phyloP scores from a whole-genome alignment of 2,329 filamentous ascomycete species.

The Trichophyton benhamiae region DNA sequence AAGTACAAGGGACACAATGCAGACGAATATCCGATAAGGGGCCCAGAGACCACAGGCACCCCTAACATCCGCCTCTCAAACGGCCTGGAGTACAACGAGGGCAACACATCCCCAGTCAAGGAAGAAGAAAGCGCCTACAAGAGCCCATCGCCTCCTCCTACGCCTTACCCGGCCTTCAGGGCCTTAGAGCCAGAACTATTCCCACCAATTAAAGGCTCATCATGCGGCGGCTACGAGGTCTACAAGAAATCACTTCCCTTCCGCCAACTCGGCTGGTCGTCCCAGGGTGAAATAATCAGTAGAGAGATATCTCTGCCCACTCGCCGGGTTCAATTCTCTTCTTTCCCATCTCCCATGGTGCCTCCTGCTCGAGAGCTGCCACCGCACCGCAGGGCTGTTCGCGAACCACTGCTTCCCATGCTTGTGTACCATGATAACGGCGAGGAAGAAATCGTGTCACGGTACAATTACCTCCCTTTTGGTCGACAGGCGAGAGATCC shows the following conservation, averaged over 20 bases:
- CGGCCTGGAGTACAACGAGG: background rate
- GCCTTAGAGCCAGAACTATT: background rate
- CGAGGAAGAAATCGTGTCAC: background rate
- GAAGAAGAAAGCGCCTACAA: background rate
- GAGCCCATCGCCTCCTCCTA: background rate
- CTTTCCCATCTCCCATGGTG: background rate
- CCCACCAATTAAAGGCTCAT: background rate
- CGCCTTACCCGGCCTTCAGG: background rate
- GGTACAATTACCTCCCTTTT: background rate
- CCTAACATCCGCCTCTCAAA: background rate
- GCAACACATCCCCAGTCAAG: background rate
- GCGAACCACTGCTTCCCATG: background rate
- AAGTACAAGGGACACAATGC: background rate
- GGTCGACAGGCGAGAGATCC: background rate
- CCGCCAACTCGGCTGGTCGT: background rate
- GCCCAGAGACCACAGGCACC: background rate
- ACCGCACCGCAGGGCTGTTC: background rate
- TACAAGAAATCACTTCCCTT: conserved; percentile 6
- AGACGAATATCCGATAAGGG: background rate
- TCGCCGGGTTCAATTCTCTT: background rate
- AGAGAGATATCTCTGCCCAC: background rate
- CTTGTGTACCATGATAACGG: background rate
- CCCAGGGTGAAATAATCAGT: background rate
- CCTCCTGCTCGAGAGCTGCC: background rate
- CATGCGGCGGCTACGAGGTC: background rate